These are phyloP conservation scores for Fulvia fulva DNA, from an alignment of 2,329 filamentous ascomycete species.

Conservation along the genomic window DNA sequence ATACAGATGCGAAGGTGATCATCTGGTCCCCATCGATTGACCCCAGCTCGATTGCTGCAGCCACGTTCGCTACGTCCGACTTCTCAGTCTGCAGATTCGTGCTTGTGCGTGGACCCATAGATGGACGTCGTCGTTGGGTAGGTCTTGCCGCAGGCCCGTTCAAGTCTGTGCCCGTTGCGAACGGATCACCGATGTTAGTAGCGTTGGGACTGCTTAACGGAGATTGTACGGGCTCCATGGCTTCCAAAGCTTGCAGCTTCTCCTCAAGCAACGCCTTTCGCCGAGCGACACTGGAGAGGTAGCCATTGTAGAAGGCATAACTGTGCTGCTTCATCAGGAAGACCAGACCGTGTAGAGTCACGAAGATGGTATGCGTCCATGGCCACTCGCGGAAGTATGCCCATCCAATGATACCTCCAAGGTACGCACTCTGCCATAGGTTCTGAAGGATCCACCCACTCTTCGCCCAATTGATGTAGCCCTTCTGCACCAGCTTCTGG, in stretches of 20 bases:
- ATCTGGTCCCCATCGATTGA: conserved; percentile 61
- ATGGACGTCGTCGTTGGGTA: conserved; percentile 30
- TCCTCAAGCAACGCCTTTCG: conserved; percentile 41
- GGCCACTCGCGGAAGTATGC: conserved; percentile 71
- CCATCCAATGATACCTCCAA: conserved; percentile 60
- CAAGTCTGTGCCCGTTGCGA: conserved; percentile 20
- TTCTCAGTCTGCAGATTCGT: conserved; percentile 46
- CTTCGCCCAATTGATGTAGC: conserved; percentile 63
- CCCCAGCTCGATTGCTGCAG: conserved; percentile 58
- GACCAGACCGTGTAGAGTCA: conserved; percentile 67
- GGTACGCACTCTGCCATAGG: conserved; percentile 65
- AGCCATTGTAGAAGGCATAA: conserved; percentile 74
- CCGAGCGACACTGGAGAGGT: conserved; percentile 57
- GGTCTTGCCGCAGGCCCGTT: conserved; percentile 4
- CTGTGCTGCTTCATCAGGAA: conserved; percentile 84
- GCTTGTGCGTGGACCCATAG: conserved; percentile 37
- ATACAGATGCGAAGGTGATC: conserved; percentile 59
- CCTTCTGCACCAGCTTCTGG: conserved; percentile 57
- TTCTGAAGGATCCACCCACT: conserved; percentile 72
- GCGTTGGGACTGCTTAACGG: conserved; percentile 33
- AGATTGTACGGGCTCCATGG: conserved; percentile 43
- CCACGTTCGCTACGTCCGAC: conserved; percentile 58
- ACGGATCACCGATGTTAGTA: conserved; percentile 4
- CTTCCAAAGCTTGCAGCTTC: conserved; percentile 57
- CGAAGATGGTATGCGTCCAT: conserved; percentile 78